phyloP scores from a whole-genome alignment of 2,329 filamentous ascomycete species.

The Fusarium praegraminearum region DNA sequence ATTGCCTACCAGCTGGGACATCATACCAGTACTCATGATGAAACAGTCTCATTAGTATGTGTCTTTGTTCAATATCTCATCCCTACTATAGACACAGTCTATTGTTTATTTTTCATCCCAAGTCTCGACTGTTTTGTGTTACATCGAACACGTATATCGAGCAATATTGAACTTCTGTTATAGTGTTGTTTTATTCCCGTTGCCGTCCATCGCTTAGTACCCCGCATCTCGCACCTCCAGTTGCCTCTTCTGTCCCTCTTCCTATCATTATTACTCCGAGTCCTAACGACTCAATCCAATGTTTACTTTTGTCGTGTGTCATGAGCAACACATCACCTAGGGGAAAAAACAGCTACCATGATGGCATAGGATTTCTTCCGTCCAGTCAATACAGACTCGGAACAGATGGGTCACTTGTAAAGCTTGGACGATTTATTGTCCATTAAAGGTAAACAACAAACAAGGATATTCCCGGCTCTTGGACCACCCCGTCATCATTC shows the following conservation, averaged over 20 bases:
- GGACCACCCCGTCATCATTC: constrained; percentile 1
- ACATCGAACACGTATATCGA: background rate
- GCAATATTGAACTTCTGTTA: background rate
- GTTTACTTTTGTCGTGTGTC: constrained; percentile 2
- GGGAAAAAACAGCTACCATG: background rate
- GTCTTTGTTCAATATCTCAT: background rate
- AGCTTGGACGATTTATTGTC: background rate
- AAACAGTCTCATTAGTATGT: background rate
- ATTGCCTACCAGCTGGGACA: background rate
- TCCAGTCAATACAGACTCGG: background rate
- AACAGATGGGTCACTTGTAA: background rate
- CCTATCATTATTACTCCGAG: background rate
- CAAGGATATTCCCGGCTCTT: constrained; percentile 21
- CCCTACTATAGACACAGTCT: background rate
- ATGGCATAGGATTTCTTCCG: constrained; percentile 5
- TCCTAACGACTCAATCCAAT: background rate
- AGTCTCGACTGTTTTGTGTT: background rate
- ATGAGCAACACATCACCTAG: background rate
- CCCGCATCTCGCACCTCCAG: background rate
- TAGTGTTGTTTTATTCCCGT: background rate
- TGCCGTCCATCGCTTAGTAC: background rate
- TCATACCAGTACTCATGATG: constrained; percentile 10
- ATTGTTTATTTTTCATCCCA: background rate
- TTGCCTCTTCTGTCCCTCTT: background rate
- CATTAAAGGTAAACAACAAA: constrained; percentile 24